A percentile compares a stretch with the other conserved stretches of the same genome.
These are phyloP conservation scores for Teunomyces stri DNA, from an alignment of 805 yeast genomes.

Conservation along the genomic window DNA sequence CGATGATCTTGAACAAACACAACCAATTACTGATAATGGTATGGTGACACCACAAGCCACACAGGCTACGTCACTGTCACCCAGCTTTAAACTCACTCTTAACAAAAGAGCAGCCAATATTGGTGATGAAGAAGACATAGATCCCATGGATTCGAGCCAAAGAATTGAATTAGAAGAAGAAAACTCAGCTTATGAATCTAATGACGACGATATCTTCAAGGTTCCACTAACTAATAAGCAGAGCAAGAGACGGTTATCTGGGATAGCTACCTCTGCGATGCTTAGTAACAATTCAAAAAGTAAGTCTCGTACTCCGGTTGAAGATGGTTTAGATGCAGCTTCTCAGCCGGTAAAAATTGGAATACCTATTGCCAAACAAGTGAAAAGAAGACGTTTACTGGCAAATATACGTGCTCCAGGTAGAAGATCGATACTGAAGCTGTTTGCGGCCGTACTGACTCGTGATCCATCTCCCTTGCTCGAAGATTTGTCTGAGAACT, in stretches of 20 bases:
- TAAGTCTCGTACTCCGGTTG: conserved; percentile 14
- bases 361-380: conserved; percentile 34
- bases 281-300: conserved; percentile 30
- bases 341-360: conserved; percentile 35
- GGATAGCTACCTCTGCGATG: conserved; percentile 25
- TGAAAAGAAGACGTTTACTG: conserved; percentile 29
- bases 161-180: conserved; percentile 1
- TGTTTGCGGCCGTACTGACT: not conserved
- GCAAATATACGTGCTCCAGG: conserved; percentile 7
- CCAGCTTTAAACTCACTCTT: conserved; percentile 6
- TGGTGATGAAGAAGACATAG: conserved; percentile 20
- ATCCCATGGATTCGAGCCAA: conserved; percentile 21
- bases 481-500: not conserved
- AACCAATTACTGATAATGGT: not conserved
- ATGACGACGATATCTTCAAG: conserved; percentile 32
- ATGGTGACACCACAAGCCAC: conserved; percentile 9
- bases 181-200: conserved; percentile 6
- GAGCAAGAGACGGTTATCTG: conserved; percentile 36
- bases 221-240: conserved; percentile 15
- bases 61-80: conserved; percentile 6
- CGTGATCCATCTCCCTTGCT: not conserved
- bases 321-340: conserved; percentile 9
- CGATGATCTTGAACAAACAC: not conserved
- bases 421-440: conserved; percentile 5
- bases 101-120: conserved; percentile 2